phyloP scores from a whole-genome alignment of 2,329 filamentous ascomycete genomes.

The Colletotrichum theobromicola region DNA sequence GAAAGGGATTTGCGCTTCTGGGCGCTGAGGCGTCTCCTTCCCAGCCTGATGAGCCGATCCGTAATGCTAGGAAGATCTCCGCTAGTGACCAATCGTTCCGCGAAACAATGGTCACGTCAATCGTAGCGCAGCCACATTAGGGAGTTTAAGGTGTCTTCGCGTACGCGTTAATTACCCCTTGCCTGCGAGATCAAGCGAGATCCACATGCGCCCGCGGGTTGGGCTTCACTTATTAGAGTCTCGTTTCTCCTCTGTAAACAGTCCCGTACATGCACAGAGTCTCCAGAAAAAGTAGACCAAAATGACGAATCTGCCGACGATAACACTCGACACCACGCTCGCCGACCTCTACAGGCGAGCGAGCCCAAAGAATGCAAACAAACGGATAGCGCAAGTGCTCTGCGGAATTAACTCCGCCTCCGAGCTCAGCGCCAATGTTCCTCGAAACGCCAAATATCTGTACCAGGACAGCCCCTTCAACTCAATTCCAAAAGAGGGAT shows the following conservation, averaged over 20 bases:
- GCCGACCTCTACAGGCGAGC: constrained; percentile 36
- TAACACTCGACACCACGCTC: constrained; percentile 38
- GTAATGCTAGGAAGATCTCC: neutral
- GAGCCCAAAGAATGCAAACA: constrained; percentile 23
- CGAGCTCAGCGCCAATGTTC: constrained; percentile 30
- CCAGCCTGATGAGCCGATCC: neutral
- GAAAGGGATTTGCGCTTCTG: neutral
- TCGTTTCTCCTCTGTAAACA: neutral
- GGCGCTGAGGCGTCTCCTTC: neutral
- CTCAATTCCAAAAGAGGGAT: constrained; percentile 21
- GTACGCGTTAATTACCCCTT: neutral
- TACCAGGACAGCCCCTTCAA: constrained; percentile 40
- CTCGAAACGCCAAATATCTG: constrained; percentile 39
- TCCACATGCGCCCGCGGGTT: neutral
- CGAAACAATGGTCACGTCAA: neutral
- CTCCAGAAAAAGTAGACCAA: neutral
- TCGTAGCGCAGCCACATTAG: neutral
- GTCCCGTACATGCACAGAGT: neutral
- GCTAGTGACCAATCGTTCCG: neutral
- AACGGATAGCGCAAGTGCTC: constrained; percentile 34
- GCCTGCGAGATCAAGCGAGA: neutral
- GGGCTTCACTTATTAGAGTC: neutral
- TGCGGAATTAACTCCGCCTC: constrained; percentile 30
- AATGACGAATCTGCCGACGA: constrained; percentile 28
- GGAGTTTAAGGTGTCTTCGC: neutral